Evolutionary conservation across 2,329 filamentous ascomycete genomes (phyloP), one percentile per base, ranked within the genome.

Genomic region (Dissoconium aciculare): DNA sequence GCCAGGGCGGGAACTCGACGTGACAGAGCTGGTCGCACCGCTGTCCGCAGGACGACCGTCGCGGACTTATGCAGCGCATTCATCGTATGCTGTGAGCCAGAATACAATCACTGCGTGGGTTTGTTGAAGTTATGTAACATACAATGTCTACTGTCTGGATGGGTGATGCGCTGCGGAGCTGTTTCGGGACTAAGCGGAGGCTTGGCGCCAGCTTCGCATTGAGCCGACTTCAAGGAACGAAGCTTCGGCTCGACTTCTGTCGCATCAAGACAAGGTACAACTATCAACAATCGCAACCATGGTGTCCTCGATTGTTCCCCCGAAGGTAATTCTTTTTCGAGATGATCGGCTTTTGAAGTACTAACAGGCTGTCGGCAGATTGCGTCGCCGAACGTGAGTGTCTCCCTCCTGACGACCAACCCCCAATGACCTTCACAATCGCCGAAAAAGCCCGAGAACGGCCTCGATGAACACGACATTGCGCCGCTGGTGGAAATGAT

Each of bases 231-330:
- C n/a, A n/a, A n/a, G n/a, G n/a, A n/a, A n/a, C n/a, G n/a, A n/a
- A n/a, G n/a, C n/a, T n/a, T n/a, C n/a, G n/a, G n/a, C n/a, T 36
- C 14, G 19, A 23, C 28, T 27, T 32, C 26, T 27, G 27, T 32
- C 26, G 34, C 39, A 36, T 37, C 41, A 41, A 23, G 27, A 32
- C 26, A 35, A n/a, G n/a, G n/a, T n/a, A n/a, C n/a, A n/a, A n/a
- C n/a, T n/a, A 23, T n/a, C 36, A 31, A 28, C 34, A 27, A 40
- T 33, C 32, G 44, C 47, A 51, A 43, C 32, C 40, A 55, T 55
- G 52, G 52, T 55, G 33, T 95, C 89, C 59, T 93, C 91, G 70
- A 78, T 98, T 63, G 94, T 98, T 54, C 91, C 91, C 51, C 89
- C 91, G 56, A 98, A 98, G 84, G 87, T 93, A 68, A 50, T 67